phyloP scores from a whole-genome alignment of 257 asterid genomes.

The Ballota nigra region DNA sequence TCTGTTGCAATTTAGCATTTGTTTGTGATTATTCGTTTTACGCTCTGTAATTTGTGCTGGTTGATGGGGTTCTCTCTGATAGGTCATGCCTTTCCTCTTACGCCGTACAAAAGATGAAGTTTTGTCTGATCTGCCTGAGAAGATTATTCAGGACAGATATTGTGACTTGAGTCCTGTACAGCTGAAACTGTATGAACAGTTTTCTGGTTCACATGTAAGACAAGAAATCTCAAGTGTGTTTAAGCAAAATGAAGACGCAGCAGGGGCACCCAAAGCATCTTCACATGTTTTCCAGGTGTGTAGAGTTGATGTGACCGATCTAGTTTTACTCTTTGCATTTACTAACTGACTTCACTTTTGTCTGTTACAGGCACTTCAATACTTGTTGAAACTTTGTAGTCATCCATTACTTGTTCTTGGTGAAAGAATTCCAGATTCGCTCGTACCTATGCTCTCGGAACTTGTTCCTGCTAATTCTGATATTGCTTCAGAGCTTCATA shows the following conservation, averaged over 20 bases:
- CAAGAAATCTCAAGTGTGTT: conserved; percentile 86
- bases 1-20: conserved; percentile 6
- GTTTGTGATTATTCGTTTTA: neutral
- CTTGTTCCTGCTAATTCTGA: conserved; percentile 66
- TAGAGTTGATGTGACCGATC: conserved; percentile 3
- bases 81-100: conserved; percentile 98
- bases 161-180: conserved; percentile 97
- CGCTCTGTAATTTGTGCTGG: neutral
- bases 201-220: conserved; percentile 91
- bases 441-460: conserved; percentile 67
- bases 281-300: conserved; percentile 98
- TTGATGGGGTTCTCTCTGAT: conserved; percentile 33
- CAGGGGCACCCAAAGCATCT: conserved; percentile 78
- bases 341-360: neutral
- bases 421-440: conserved; percentile 74
- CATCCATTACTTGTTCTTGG: conserved; percentile 93
- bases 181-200: conserved; percentile 82
- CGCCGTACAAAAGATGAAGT: conserved; percentile 99
- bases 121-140: conserved; percentile 94
- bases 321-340: neutral
- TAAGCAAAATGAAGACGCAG: conserved; percentile 68
- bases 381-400: conserved; percentile 94
- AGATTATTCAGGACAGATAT: conserved; percentile 97
- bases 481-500: conserved; percentile 76
- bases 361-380: conserved; percentile 84